Conservation (phyloP, 441 rosid species). For the Erodium texanum region DNA sequence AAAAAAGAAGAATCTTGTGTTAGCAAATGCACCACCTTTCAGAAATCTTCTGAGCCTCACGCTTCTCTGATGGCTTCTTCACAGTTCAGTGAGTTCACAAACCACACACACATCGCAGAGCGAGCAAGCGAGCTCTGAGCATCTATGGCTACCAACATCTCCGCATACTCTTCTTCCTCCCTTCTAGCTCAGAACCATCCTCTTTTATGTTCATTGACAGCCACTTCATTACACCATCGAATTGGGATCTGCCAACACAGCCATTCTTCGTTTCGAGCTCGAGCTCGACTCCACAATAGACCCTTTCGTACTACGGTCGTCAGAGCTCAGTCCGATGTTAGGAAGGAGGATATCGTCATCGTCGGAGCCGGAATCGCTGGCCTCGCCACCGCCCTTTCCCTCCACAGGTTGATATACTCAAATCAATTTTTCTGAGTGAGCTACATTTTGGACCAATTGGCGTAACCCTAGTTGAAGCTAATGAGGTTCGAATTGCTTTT, state of each 20-base stretch:
- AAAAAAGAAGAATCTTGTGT: neutral
- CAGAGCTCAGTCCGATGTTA: slow-evolving; percentile 27
- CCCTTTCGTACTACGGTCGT: slow-evolving; percentile 14
- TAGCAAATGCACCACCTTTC: neutral
- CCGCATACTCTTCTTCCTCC: slow-evolving; percentile 1
- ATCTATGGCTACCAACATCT: neutral
- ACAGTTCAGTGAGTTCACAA: neutral
- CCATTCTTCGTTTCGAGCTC: slow-evolving; percentile 21
- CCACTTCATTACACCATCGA: slow-evolving; percentile 13
- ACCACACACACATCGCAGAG: neutral
- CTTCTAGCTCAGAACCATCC: slow-evolving; percentile 28
- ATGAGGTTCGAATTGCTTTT: neutral
- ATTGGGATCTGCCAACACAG: slow-evolving; percentile 11
- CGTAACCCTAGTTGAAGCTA: too few species aligned
- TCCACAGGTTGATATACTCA: slow-evolving; percentile 39
- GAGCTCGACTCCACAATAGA: slow-evolving; percentile 14
- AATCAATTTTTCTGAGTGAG: neutral
- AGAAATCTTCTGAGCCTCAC: neutral
- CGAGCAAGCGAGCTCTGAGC: neutral
- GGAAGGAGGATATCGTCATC: slow-evolving; percentile 50
- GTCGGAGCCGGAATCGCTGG: slow-evolving; percentile 90
- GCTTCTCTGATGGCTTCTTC: neutral
- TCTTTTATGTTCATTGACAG: slow-evolving; percentile 4
- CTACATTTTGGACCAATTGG: neutral
- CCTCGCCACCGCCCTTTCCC: slow-evolving; percentile 80